phyloP scores from a whole-genome alignment of 257 asterid genomes.

The Verbascum thapsus region DNA sequence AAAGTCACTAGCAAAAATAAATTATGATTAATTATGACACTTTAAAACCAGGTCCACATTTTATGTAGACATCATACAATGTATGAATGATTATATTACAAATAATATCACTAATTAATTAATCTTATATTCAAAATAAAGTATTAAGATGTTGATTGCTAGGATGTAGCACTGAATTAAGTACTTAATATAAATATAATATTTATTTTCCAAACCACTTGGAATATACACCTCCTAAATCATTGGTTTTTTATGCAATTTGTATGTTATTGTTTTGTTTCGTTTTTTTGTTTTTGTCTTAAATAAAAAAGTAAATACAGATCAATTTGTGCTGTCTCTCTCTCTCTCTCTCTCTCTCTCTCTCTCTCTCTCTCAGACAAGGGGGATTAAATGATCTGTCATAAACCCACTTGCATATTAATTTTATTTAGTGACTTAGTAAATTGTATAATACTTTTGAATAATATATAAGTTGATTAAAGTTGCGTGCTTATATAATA shows the following conservation, averaged over 20 bases:
- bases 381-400: conserved; percentile 24
- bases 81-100: no score
- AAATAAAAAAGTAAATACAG: conserved; percentile 17
- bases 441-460: no score
- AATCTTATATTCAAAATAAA: conserved; percentile 7
- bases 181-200: neutral
- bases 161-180: conserved; percentile 24
- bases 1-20: neutral
- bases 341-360: no score
- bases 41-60: neutral
- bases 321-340: conserved; percentile 29
- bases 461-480: no score
- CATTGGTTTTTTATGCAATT: no score
- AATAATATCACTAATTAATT: no score
- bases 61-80: no score
- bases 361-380: conserved; percentile 27
- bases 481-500: no score
- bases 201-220: conserved; percentile 29
- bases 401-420: conserved; percentile 20
- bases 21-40: no score
- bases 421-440: neutral
- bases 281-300: conserved; percentile 10
- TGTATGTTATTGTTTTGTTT: neutral
- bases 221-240: conserved; percentile 33
- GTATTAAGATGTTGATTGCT: conserved; percentile 23